Conservation (phyloP, 176 grass and related monocot genomes). For the Olyra latifolia region DNA sequence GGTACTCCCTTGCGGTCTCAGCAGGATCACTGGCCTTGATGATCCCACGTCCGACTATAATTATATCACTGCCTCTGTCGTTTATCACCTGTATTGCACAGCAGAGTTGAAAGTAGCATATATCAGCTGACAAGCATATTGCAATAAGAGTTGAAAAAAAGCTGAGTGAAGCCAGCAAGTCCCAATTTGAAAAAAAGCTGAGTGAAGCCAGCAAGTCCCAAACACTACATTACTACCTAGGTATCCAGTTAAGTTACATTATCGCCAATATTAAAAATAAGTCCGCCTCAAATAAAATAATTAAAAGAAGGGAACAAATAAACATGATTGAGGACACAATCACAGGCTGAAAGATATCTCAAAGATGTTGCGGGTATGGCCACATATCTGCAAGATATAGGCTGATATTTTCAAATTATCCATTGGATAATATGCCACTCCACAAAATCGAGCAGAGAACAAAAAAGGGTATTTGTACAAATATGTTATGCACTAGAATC, state of each 20-base stretch:
- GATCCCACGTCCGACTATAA: constrained; percentile 83
- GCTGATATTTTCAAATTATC: background rate
- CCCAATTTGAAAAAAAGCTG: background rate
- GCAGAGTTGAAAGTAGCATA: background rate
- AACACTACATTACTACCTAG: background rate
- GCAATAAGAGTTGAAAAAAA: background rate
- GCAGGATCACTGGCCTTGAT: constrained; percentile 63
- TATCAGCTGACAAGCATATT: background rate
- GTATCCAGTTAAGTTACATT: background rate
- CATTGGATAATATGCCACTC: background rate
- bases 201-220: background rate
- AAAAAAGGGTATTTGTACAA: background rate
- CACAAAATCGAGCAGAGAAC: background rate
- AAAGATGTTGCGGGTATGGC: background rate
- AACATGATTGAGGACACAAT: background rate
- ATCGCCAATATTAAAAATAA: background rate
- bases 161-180: background rate
- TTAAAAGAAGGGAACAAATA: background rate
- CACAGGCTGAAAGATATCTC: background rate
- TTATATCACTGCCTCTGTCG: constrained; percentile 81
- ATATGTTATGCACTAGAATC: background rate
- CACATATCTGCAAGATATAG: background rate
- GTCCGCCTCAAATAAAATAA: no score
- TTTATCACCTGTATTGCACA: constrained; percentile 55
- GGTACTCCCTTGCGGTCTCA: constrained; percentile 54